These are phyloP conservation scores for Aphanomyces invadans DNA, from an alignment of 352 stramenopile species.

Conservation along the genomic window DNA sequence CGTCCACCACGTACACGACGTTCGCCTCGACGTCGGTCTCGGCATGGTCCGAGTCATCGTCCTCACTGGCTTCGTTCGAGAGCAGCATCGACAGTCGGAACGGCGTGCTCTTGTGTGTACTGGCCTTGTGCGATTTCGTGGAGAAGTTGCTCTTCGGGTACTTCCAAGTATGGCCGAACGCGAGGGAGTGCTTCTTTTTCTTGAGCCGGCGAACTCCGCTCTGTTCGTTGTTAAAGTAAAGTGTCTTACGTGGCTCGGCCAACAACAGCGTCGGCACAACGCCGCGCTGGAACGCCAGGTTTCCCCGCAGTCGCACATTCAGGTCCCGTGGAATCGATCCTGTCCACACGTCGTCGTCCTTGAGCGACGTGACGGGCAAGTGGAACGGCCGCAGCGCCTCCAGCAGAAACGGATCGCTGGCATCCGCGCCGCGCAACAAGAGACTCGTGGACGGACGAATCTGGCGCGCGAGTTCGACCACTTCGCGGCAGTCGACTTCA, in stretches of 20 bases:
- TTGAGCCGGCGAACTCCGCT: slow-evolving; percentile 58
- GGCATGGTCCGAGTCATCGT: slow-evolving; percentile 62
- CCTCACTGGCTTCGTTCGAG: slow-evolving; percentile 58
- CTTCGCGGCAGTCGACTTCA: slow-evolving; percentile 78
- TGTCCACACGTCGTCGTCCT: slow-evolving; percentile 19
- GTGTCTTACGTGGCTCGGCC: slow-evolving; percentile 66
- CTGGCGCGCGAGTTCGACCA: slow-evolving; percentile 60
- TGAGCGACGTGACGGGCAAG: neutral
- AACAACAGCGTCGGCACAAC: slow-evolving; percentile 71
- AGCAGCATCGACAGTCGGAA: slow-evolving; percentile 76
- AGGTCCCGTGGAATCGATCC: slow-evolving; percentile 2
- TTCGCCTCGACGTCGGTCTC: slow-evolving; percentile 57
- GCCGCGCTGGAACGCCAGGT: slow-evolving; percentile 13
- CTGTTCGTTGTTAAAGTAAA: slow-evolving; percentile 59
- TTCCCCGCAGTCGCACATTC: slow-evolving; percentile 10
- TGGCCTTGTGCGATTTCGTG: slow-evolving; percentile 32
- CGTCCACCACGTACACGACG: slow-evolving; percentile 40
- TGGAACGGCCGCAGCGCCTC: slow-evolving; percentile 1
- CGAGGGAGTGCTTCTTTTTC: slow-evolving; percentile 79
- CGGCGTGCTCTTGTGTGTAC: slow-evolving; percentile 47
- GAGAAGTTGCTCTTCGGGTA: slow-evolving; percentile 55
- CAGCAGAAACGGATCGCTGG: slow-evolving; percentile 6
- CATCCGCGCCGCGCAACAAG: slow-evolving; percentile 27
- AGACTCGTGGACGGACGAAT: slow-evolving; percentile 54
- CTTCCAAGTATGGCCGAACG: slow-evolving; percentile 77